Percentiles rank a stretch among this genome's conserved stretches.
phyloP scores from a whole-genome alignment of 2,329 filamentous ascomycete genomes.

The Claviceps sp. region DNA sequence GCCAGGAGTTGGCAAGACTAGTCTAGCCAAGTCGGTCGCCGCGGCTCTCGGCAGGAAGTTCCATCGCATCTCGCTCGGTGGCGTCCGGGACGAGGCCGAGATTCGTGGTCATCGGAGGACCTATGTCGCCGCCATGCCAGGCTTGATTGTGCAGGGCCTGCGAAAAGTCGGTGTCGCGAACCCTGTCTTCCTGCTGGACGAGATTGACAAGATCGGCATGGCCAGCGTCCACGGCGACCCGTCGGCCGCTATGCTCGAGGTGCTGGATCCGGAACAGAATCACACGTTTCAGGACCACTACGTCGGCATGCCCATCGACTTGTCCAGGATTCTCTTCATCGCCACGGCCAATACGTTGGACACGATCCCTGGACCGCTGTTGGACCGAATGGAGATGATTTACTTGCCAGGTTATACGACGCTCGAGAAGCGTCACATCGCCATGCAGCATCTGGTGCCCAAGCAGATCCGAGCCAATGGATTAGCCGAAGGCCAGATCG shows the following conservation, averaged over 20 bases:
- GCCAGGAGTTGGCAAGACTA: slow-evolving; percentile 92
- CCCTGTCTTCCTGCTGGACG: slow-evolving; percentile 87
- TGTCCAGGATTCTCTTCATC: slow-evolving; percentile 95
- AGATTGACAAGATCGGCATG: slow-evolving; percentile 92
- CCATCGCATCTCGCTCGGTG: slow-evolving; percentile 90
- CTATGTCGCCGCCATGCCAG: slow-evolving; percentile 98
- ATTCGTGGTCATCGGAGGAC: slow-evolving; percentile 90
- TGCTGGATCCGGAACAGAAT: slow-evolving; percentile 95
- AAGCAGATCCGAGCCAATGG: slow-evolving; percentile 93
- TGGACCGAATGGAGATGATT: slow-evolving; percentile 97
- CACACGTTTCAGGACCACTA: slow-evolving; percentile 93
- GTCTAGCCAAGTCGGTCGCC: slow-evolving; percentile 82
- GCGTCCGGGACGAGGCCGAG: slow-evolving; percentile 91
- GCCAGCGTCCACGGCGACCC: slow-evolving; percentile 92
- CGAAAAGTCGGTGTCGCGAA: slow-evolving; percentile 95
- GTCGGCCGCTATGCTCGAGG: slow-evolving; percentile 93
- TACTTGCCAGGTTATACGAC: slow-evolving; percentile 90
- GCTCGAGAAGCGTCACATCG: slow-evolving; percentile 92
- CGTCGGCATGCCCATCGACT: slow-evolving; percentile 84
- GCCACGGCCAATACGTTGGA: slow-evolving; percentile 92
- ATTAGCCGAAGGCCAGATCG: slow-evolving; percentile 59
- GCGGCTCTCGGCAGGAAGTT: slow-evolving; percentile 89
- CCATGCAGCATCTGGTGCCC: slow-evolving; percentile 81
- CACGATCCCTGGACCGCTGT: slow-evolving; percentile 82
- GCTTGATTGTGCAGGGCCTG: slow-evolving; percentile 80